Conservation (phyloP, 441 rosid genomes). For the Arabidopsis hybrid region DNA sequence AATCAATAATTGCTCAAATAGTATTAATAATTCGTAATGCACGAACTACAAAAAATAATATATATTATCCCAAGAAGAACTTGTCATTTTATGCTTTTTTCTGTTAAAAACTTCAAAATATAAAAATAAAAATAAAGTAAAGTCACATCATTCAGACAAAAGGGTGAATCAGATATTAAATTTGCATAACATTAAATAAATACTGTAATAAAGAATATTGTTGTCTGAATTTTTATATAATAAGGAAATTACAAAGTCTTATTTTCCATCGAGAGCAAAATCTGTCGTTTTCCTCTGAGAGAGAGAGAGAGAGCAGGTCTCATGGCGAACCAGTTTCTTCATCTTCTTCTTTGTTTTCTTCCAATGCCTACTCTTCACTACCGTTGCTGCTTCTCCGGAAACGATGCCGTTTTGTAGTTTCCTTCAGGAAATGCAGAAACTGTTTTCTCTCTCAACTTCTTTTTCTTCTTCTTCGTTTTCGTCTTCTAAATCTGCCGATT, state of each 20-base stretch:
- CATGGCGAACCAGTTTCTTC: constrained; percentile 44
- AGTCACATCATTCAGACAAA: constrained; percentile 37
- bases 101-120: neutral
- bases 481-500: constrained; percentile 41
- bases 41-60: constrained; percentile 43
- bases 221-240: constrained; percentile 32
- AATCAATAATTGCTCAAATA: constrained; percentile 40
- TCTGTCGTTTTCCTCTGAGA: constrained; percentile 46
- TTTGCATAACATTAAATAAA: constrained; percentile 22
- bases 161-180: constrained; percentile 36
- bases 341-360: constrained; percentile 30
- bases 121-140: constrained; percentile 12
- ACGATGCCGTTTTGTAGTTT: constrained; percentile 39
- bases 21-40: constrained; percentile 34
- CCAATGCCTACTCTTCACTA: constrained; percentile 35
- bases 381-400: constrained; percentile 10
- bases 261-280: constrained; percentile 37
- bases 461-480: constrained; percentile 15
- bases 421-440: constrained; percentile 25
- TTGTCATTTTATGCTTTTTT: constrained; percentile 44
- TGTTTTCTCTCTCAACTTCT: constrained; percentile 14
- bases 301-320: constrained; percentile 38
- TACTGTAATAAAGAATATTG: constrained; percentile 38
- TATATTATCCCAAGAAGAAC: constrained; percentile 33
- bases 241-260: constrained; percentile 26